Evolutionary conservation across 2,329 filamentous ascomycete genomes (phyloP), one percentile per base, ranked within the genome.

Genomic region (Huntiella abstrusa): DNA sequence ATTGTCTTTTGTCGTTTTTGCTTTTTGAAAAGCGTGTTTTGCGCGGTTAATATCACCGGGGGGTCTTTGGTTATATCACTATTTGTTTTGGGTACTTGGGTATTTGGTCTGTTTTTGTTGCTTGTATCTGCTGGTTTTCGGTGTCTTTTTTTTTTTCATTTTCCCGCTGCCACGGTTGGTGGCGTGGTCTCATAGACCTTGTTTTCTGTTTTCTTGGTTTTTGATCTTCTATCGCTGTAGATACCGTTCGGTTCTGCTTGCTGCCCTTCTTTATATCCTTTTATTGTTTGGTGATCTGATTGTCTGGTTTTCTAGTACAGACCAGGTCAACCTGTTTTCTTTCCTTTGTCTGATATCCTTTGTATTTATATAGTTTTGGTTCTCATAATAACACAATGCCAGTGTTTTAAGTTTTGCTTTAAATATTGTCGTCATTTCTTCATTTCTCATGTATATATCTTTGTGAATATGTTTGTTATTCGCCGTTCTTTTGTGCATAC

Each of bases 301-400:
- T 28, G 22, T 28, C 22, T 28, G 22, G 22, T 28, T 28, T 28
- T 28, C 22, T 28, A 28, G 22, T 28, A 28, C 22, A 8, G 22
- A 28, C 22, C 22, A 28, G 22, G 22, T 28, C 16, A 22, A 33
- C 33, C n/a, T 43, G 11, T 22, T 44, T 44, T 17, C n/a, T 44
- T 44, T 36, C 32, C 33, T 44, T 44, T 36, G 39, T 41, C 40
- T 5, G 12, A 36, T 36, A 41, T 46, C 38, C 33, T 46, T 33
- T 41, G 33, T 36, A 43, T 38, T 37, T 45, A 32, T 45, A 45
- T 22, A n/a, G 42, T 33, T 16, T 36, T 36, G 13, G 16, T 13
- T 41, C 12, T 41, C 8, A 5, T 28, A 32, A 28, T n/a, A 32
- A 28, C 11, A 41, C 22, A 41, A 44, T 44, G 15, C 42, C 42